Base-by-base conservation (phyloP, 1,139 yeast genomes). In the Pichia terricola region DNA sequence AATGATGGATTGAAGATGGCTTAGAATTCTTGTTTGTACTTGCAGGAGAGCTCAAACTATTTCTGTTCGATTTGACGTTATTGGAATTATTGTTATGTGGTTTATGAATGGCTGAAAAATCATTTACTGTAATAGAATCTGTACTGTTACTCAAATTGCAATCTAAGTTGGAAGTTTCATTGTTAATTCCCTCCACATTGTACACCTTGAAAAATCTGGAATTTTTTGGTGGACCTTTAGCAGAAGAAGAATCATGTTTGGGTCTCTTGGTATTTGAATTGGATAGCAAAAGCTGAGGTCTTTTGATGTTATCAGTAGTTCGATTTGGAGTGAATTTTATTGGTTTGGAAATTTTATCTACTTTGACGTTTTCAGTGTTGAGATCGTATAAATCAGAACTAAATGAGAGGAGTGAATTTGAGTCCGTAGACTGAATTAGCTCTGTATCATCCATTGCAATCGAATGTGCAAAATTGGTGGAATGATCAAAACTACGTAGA, bases 201-300 rank as follows among this genome's bases (percentile, higher is more conserved):
- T 66, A 51, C n/a, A 54, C 51, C 22, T 61, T 59, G 49, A 62
- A 65, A 49, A 69, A 67, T 50, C 73, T 51, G 9, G 72, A 61
- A 6, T 70, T 59, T 43, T 57, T 61, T 1, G 73, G 72, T 16
- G 58, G 56, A 5, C 43, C 44, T 31, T 45, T 45, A 16, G 22
- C 22, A 6, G 32, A 34, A 7, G 30, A 9, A 10, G 3, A 3
- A 5, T 46, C 50, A 27, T 34, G 34, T 40, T 37, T 46, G 2
- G 33, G 22, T 33, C 40, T 46, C 34, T 42, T 46, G 11, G 38
- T 22, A 16, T 26, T 40, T 38, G 49, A 39, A 39, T 45, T 43
- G 2, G 49, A 39, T 10, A 44, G 25, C 11, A 39, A 31, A 25
- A 44, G 26, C 31, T 46, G 47, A 3, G 45, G 45, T 10, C 10